phyloP scores from a whole-genome alignment of 345 rosid species.

The Eucalyptus globulus region DNA sequence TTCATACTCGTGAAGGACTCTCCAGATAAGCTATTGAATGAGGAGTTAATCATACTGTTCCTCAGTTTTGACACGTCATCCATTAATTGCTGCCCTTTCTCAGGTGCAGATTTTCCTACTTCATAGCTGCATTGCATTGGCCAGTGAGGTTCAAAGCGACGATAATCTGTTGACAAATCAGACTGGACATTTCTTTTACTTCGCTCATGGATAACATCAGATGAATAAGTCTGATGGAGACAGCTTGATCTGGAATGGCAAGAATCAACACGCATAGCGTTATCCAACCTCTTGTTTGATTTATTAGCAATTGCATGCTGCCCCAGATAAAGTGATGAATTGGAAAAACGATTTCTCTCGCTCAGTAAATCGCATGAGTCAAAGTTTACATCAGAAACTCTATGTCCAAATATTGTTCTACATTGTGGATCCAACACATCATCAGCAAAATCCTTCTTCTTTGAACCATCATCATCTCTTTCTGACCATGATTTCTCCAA shows the following conservation, averaged over 20 bases:
- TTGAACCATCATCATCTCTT: neutral
- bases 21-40: conserved; percentile 18
- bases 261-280: conserved; percentile 1
- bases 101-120: conserved; percentile 2
- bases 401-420: conserved; percentile 7
- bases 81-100: neutral
- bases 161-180: conserved; percentile 5
- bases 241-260: neutral
- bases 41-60: conserved; percentile 12
- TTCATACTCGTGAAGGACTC: conserved; percentile 19
- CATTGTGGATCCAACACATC: conserved; percentile 5
- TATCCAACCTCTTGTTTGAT: conserved; percentile 3
- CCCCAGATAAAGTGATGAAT: neutral
- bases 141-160: conserved; percentile 4
- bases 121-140: conserved; percentile 7
- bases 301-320: neutral
- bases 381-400: conserved; percentile 11
- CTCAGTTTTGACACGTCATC: neutral
- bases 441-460: conserved; percentile 4
- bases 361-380: conserved; percentile 16
- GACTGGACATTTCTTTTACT: neutral
- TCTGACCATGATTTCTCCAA: conserved; percentile 1
- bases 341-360: conserved; percentile 6
- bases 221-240: neutral
- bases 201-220: neutral